Conservation (phyloP, 2,329 filamentous ascomycete genomes). For the Periglandula ipomoeae region DNA sequence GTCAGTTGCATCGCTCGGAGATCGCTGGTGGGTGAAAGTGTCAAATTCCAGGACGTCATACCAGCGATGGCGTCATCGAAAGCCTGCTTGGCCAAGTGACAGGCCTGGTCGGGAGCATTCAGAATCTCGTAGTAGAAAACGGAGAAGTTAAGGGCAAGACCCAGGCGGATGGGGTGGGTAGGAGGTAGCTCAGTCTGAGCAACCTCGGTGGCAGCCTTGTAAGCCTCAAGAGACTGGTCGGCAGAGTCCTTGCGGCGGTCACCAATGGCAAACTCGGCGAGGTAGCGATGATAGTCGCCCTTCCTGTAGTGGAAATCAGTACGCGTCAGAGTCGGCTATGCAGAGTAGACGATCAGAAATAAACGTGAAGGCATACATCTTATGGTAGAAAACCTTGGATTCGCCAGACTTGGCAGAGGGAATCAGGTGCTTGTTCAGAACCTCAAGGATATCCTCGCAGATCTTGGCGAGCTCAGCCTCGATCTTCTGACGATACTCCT, state of each 20-base stretch:
- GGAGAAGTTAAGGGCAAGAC: slow-evolving; percentile 97
- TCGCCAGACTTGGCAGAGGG: slow-evolving; percentile 90
- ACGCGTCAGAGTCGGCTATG: neutral
- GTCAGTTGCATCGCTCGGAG: neutral
- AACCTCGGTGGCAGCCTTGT: slow-evolving; percentile 94
- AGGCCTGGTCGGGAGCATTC: slow-evolving; percentile 95
- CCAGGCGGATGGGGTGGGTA: slow-evolving; percentile 95
- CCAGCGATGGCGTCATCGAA: slow-evolving; percentile 95
- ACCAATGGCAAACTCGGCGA: slow-evolving; percentile 90
- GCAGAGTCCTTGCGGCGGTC: slow-evolving; percentile 93
- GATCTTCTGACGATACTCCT: slow-evolving; percentile 98
- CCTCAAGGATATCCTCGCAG: slow-evolving; percentile 93
- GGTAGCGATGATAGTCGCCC: slow-evolving; percentile 98
- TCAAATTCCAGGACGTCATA: slow-evolving; percentile 19
- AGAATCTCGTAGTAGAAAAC: slow-evolving; percentile 99
- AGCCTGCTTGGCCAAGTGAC: slow-evolving; percentile 97
- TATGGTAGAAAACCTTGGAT: slow-evolving; percentile 99
- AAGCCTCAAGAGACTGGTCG: slow-evolving; percentile 90
- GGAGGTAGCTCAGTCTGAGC: slow-evolving; percentile 95
- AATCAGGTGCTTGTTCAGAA: slow-evolving; percentile 89
- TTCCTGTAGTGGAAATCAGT: slow-evolving; percentile 54
- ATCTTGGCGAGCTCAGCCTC: slow-evolving; percentile 95
- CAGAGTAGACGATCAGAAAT: neutral
- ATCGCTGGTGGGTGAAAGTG: neutral
- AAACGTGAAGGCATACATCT: slow-evolving; percentile 61